Evolutionary conservation across 2,329 filamentous ascomycete genomes (phyloP), one percentile per base, ranked within the genome.

Genomic region (Calonectria montana): DNA sequence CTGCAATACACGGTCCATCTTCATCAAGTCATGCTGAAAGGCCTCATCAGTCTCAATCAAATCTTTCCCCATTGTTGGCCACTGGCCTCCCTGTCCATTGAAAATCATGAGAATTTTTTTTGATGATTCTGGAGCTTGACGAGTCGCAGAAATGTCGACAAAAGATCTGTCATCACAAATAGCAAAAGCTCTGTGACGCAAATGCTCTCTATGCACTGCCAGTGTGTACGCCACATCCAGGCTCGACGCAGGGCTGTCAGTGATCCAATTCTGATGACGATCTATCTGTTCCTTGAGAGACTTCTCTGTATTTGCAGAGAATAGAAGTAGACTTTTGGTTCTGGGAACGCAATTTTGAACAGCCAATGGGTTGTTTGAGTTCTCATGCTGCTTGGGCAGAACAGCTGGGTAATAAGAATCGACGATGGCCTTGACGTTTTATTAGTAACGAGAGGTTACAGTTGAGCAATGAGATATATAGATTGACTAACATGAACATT

Each of bases 11-110:
- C 12, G 37, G 15, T 39, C 37, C 37, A 39, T 39, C 37, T 39
- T 39, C 4, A 15, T 39, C 15, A 39, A 16, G 15, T 39, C 37
- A 39, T n/a, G 10, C 12, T 27, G 15, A 13, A 57, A 67, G 6
- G 25, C 18, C 4, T 45, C 39, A 23, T 31, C 25, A 9, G 10
- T 18, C 6, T 31, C 31, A 25, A 76, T 64, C 2, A 83, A 64
- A 13, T 80, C 76, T 0, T 65, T 43, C 0, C 78, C 81, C 80
- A 83, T 82, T 12, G 43, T 45, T 1, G 75, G 71, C 81, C 82
- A 84, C 35, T 83, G 81, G 0, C 81, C 80, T 0, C 82, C 82
- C 25, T 84, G 82, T 0, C 82, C 82, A 0, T 79, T 82, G 65
- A 83, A 83, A 2, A 81, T 77, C 16, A 80, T 73, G 23, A 77